Base-by-base conservation (phyloP, 2,329 filamentous ascomycete species). In the Fusarium fracticaudum region DNA sequence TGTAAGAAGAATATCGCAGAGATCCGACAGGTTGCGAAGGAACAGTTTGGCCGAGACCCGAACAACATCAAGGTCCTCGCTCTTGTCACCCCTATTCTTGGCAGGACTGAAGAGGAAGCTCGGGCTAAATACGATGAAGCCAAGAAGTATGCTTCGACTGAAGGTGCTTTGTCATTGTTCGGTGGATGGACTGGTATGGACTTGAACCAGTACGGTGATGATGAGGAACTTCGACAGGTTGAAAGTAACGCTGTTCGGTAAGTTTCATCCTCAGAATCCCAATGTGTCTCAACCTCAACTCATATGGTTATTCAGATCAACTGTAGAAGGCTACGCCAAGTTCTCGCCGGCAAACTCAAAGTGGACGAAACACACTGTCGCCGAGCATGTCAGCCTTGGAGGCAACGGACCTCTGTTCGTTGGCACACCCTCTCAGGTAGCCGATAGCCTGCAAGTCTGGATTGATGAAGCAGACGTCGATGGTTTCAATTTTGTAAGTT, bases 361-460 rank as follows among this genome's bases (percentile, higher is more conserved):
- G 77, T 94, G 92, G 92, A 94, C 92, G 2, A 93, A 93, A 79
- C 85, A 89, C 54, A 92, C 90, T 1, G 87, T 94, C 10, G 92
- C 91, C 1, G 87, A 93, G 76, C 90, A 92, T 72, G 88, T 93
- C 57, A 89, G 88, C 47, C 86, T 94, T 18, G 92, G 92, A 9
- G 92, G 92, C 4, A 87, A 93, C 24, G 91, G 91, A 0, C 89
- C 91, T 0, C 86, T 90, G 1, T 80, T 91, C 6, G 89, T 94
- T 0, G 92, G 92, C 0, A 93, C 90, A 0, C 84, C 92, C 0
- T 80, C 85, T 22, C 88, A 90, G 72, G 91, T 94, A 3, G 92
- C 91, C 0, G 91, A 94, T 78, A 86, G 88, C 48, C 85, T 94
- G 64, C 90, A 94, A 81, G 81, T 84, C 2, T 94, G 92, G 92